Conservation (phyloP, 2,329 filamentous ascomycete species). For the Paecilomyces sp. region DNA sequence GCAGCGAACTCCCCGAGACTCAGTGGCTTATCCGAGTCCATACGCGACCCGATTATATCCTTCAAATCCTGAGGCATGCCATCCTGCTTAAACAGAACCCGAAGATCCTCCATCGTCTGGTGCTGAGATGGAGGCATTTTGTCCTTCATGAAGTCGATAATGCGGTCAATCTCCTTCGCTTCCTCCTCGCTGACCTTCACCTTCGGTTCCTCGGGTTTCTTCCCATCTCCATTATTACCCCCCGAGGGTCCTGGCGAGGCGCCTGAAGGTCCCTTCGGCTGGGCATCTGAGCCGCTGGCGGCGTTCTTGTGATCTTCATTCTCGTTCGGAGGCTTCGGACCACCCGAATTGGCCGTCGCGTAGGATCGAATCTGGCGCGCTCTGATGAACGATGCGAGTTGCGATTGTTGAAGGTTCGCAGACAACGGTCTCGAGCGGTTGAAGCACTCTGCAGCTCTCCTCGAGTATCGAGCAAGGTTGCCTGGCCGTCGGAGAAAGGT, state of each 20-base stretch:
- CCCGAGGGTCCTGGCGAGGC: not conserved
- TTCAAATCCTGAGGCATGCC: conserved; percentile 65
- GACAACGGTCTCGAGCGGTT: conserved; percentile 42
- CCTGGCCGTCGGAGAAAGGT: conserved; percentile 60
- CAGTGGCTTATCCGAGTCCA: conserved; percentile 38
- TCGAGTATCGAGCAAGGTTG: conserved; percentile 57
- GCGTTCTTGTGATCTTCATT: conserved; percentile 15
- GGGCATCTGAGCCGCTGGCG: not conserved
- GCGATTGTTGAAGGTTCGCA: conserved; percentile 31
- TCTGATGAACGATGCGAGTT: conserved; percentile 29
- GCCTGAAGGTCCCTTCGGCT: not conserved
- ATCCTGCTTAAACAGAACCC: conserved; percentile 57
- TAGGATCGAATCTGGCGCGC: conserved; percentile 31
- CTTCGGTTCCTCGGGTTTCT: conserved; percentile 32
- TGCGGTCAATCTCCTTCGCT: conserved; percentile 50
- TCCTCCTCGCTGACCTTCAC: conserved; percentile 48
- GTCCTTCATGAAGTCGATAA: conserved; percentile 51
- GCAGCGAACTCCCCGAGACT: conserved; percentile 54
- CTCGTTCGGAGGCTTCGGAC: conserved; percentile 37
- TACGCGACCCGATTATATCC: conserved; percentile 53
- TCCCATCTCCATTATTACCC: conserved; percentile 14
- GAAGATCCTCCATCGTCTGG: conserved; percentile 51
- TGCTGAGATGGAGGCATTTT: conserved; percentile 57
- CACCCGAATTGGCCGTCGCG: conserved; percentile 36
- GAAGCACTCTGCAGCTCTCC: conserved; percentile 48